A percentile compares a stretch with the other conserved stretches of the same genome.
phyloP scores from a whole-genome alignment of 768 basidiomycete species.

The Pleurotus tuoliensis region DNA sequence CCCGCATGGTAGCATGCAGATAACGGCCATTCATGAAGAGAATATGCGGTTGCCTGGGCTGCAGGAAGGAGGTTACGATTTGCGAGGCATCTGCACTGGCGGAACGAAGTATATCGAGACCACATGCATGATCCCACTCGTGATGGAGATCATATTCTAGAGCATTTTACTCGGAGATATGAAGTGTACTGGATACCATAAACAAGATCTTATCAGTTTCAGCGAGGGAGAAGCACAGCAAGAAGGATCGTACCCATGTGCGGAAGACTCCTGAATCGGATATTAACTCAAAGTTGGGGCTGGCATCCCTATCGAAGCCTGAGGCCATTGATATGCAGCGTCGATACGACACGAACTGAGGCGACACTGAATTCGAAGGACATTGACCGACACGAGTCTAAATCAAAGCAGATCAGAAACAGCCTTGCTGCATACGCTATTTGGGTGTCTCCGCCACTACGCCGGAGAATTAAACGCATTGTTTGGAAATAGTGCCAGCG shows the following conservation, averaged over 20 bases:
- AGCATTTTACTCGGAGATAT: slow-evolving; percentile 6
- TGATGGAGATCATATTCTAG: slow-evolving; percentile 2
- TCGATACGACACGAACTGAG: not conserved
- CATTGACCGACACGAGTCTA: not conserved
- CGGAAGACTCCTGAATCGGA: too few species aligned
- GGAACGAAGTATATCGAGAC: not conserved
- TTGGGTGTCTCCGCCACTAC: not conserved
- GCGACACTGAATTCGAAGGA: not conserved
- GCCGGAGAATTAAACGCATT: not conserved
- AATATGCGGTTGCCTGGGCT: not conserved
- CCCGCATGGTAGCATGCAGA: not conserved
- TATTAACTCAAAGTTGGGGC: too few species aligned
- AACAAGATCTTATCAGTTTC: slow-evolving; percentile 3
- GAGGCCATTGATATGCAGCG: not conserved
- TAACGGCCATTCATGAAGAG: not conserved
- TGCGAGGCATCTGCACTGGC: not conserved
- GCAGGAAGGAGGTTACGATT: not conserved
- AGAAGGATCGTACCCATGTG: not conserved
- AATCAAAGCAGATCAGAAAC: slow-evolving; percentile 1
- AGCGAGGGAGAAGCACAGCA: not conserved
- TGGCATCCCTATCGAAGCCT: too few species aligned
- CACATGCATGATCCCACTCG: not conserved
- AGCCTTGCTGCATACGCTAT: slow-evolving; percentile 3
- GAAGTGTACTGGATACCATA: not conserved
- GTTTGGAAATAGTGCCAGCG: not conserved